phyloP scores from a whole-genome alignment of 1,284 basidiomycete species.

The Ustilago tritici region DNA sequence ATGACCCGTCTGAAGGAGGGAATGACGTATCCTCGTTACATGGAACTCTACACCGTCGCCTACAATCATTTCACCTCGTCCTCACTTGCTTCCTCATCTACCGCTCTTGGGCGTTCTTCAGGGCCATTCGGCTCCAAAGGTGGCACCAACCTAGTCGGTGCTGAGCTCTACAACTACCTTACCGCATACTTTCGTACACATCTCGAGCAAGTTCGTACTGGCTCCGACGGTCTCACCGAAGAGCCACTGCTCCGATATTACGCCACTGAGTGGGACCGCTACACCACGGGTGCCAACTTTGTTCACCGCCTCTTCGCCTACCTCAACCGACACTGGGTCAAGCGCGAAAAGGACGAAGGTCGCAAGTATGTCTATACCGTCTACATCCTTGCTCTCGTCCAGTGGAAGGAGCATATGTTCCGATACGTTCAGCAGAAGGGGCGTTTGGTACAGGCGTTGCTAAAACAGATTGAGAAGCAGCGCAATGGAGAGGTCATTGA shows the following conservation, averaged over 20 bases:
- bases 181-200: conserved; percentile 83
- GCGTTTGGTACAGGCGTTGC: conserved; percentile 86
- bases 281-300: conserved; percentile 95
- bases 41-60: conserved; percentile 85
- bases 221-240: conserved; percentile 83
- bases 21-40: conserved; percentile 91
- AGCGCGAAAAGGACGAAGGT: conserved; percentile 96
- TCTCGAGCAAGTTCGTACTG: conserved; percentile 71
- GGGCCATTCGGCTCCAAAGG: conserved; percentile 42
- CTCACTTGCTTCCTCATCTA: conserved; percentile 75
- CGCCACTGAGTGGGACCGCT: conserved; percentile 92
- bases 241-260: conserved; percentile 91
- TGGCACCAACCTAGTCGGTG: conserved; percentile 93
- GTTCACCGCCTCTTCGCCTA: conserved; percentile 87
- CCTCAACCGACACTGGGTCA: conserved; percentile 99
- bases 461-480: conserved; percentile 90
- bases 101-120: conserved; percentile 44
- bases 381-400: conserved; percentile 93
- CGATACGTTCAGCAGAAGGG: conserved; percentile 80
- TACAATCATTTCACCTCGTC: conserved; percentile 97
- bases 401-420: conserved; percentile 96
- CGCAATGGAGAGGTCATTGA: conserved; percentile 95
- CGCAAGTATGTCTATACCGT: conserved; percentile 94
- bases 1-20: conserved; percentile 77
- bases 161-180: conserved; percentile 91